A percentile compares a stretch with the other conserved stretches of the same genome.
Conservation (phyloP, 768 basidiomycete species). For the Lenzites betulinus region DNA sequence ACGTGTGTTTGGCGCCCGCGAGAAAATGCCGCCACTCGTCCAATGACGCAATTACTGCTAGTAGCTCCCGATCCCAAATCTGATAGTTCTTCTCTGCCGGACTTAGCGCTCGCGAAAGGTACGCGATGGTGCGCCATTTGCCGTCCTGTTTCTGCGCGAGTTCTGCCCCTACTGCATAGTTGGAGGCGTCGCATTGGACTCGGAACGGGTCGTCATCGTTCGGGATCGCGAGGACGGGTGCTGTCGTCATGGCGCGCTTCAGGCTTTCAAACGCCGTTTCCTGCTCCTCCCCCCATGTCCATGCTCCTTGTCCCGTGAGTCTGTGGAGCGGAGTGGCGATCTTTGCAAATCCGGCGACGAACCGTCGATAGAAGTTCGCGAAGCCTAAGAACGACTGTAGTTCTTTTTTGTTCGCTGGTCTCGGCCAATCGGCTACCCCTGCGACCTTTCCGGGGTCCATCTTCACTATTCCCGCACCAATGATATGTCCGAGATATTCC, state of each 20-base stretch:
- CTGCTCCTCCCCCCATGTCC: neutral
- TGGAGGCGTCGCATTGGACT: conserved; percentile 26
- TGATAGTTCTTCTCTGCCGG: conserved; percentile 33
- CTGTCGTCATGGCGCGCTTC: neutral
- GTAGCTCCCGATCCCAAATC: conserved; percentile 40
- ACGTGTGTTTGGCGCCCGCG: conserved; percentile 7
- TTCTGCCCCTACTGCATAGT: conserved; percentile 32
- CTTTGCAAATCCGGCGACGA: conserved; percentile 32
- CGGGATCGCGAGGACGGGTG: conserved; percentile 16
- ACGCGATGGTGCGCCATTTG: conserved; percentile 16
- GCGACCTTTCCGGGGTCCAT: conserved; percentile 40
- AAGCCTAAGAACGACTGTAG: conserved; percentile 34
- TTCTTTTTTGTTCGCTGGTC: conserved; percentile 19
- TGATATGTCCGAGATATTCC: conserved; percentile 36
- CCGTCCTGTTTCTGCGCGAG: conserved; percentile 28
- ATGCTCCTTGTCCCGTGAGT: neutral
- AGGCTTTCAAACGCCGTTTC: conserved; percentile 1
- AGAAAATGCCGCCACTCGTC: conserved; percentile 32
- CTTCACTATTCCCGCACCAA: conserved; percentile 20
- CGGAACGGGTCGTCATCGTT: conserved; percentile 15
- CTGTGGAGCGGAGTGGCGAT: conserved; percentile 27
- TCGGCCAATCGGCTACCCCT: conserved; percentile 34
- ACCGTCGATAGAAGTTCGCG: conserved; percentile 34
- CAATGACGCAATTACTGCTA: conserved; percentile 36
- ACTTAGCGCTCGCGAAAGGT: conserved; percentile 9